Conservation (phyloP, 768 basidiomycete genomes). For the Psilocybe cubensis region DNA sequence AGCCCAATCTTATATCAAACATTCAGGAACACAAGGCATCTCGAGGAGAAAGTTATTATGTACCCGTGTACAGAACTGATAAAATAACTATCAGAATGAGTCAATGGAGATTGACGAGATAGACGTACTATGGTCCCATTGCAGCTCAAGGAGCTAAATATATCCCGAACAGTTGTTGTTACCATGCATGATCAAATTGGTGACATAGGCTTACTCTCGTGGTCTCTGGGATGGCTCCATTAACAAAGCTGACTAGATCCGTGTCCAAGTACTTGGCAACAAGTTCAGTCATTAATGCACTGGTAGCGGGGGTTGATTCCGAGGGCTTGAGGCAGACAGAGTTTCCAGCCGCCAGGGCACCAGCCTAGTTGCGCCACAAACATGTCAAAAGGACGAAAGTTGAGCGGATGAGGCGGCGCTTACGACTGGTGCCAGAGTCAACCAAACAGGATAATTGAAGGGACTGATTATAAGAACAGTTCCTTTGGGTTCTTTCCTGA, state of each 20-base stretch:
- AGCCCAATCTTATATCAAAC: too few species aligned
- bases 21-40: not conserved
- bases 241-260: conserved; percentile 65
- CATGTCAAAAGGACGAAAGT: not conserved
- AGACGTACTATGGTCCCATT: conserved; percentile 58
- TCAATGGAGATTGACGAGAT: not conserved
- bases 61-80: conserved; percentile 69
- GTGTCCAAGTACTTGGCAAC: conserved; percentile 77
- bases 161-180: not conserved
- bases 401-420: conserved; percentile 14
- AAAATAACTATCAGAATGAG: not conserved
- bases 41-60: not conserved
- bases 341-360: conserved; percentile 82
- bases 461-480: conserved; percentile 70
- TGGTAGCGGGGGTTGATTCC: conserved; percentile 61
- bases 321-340: conserved; percentile 77
- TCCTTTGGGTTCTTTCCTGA: conserved; percentile 80
- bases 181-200: not conserved
- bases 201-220: conserved; percentile 41
- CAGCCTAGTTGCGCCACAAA: conserved; percentile 35
- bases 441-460: conserved; percentile 77
- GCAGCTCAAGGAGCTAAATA: conserved; percentile 67
- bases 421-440: conserved; percentile 62
- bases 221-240: conserved; percentile 69
- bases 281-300: conserved; percentile 65